phyloP scores from a whole-genome alignment of 495 filamentous ascomycete genomes.

The Oidiodendron maius region DNA sequence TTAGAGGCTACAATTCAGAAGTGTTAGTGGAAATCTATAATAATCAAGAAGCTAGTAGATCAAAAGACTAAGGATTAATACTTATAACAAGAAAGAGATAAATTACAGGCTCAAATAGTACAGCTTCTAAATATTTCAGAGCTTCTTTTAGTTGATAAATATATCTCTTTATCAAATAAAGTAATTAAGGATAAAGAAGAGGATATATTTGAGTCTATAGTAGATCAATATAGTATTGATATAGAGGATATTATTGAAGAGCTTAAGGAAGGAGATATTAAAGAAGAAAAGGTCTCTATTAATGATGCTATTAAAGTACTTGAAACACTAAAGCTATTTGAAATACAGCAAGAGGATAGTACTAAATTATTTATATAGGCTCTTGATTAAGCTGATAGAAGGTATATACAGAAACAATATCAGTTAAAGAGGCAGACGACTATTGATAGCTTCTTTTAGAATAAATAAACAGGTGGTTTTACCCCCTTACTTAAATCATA shows the following conservation, averaged over 20 bases:
- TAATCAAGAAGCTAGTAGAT: background rate
- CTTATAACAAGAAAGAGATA: background rate
- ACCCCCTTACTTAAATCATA: too few relatives aligned
- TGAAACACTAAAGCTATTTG: background rate
- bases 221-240: conserved; percentile 1
- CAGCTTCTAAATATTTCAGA: background rate
- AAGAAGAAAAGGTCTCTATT: background rate
- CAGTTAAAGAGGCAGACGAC: too few relatives aligned
- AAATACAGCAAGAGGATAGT: background rate
- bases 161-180: background rate
- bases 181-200: background rate
- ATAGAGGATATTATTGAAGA: background rate
- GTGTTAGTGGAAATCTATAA: conserved; percentile 2
- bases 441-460: too few relatives aligned
- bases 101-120: conserved; percentile 1
- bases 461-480: too few relatives aligned
- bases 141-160: background rate
- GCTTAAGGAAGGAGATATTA: background rate
- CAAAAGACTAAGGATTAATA: background rate
- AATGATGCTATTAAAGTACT: background rate
- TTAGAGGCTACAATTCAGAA: background rate
- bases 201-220: conserved; percentile 3
- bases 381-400: too few relatives aligned
- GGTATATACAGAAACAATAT: too few relatives aligned
- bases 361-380: too few relatives aligned